A percentile compares a stretch with the other conserved stretches of the same genome.
Conservation (phyloP, 345 rosid genomes). For the Gossypium sturtianum region DNA sequence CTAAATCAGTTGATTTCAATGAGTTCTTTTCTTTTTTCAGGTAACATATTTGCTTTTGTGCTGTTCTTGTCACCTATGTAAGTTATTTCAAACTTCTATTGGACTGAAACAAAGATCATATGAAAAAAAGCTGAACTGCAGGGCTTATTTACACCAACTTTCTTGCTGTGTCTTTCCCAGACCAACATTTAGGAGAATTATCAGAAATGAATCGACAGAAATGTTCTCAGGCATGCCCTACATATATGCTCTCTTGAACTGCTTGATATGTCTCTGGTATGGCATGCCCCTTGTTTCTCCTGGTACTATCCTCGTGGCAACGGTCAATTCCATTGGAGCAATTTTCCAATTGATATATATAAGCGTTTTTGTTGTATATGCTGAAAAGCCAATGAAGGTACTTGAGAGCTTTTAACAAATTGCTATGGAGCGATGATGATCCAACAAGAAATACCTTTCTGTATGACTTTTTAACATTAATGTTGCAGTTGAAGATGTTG, state of each 20-base stretch:
- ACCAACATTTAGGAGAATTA: conserved; percentile 50
- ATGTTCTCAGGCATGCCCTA: conserved; percentile 52
- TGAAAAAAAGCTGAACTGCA: not conserved
- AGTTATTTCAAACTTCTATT: conserved; percentile 14
- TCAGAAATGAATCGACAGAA: conserved; percentile 42
- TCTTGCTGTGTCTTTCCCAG: conserved; percentile 17
- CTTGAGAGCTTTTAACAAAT: not conserved
- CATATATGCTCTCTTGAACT: conserved; percentile 41
- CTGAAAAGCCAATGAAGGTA: conserved; percentile 37
- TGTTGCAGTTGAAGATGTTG: conserved; percentile 39
- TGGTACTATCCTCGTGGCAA: conserved; percentile 38
- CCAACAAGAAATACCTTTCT: not conserved
- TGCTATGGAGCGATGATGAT: not conserved
- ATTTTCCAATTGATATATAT: conserved; percentile 42
- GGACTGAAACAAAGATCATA: not conserved
- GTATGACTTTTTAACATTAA: not conserved
- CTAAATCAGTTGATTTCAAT: conserved; percentile 1
- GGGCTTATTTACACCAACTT: not conserved
- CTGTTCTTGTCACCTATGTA: conserved; percentile 51
- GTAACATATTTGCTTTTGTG: conserved; percentile 44
- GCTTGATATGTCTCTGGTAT: conserved; percentile 55
- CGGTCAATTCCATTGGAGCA: conserved; percentile 46
- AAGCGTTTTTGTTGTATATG: conserved; percentile 33
- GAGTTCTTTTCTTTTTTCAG: conserved; percentile 22
- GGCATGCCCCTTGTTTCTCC: conserved; percentile 44